Evolutionary conservation across 2,329 filamentous ascomycete species (phyloP).

Genomic region (Nannizzia gypsea): DNA sequence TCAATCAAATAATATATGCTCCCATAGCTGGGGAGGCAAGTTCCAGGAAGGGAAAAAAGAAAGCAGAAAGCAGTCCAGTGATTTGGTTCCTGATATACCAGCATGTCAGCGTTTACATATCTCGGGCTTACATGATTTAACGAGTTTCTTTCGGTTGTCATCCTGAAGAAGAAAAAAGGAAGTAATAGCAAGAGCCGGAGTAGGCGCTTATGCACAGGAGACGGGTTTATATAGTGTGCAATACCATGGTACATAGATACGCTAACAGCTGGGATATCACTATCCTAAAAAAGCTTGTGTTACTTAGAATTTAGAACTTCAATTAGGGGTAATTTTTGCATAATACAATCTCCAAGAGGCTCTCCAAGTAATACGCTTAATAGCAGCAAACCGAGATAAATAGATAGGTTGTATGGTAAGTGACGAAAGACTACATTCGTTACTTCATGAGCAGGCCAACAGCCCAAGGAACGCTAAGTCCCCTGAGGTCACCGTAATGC

Average conservation of each 20-base stretch:
- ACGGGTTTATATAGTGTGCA: not conserved
- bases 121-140: not conserved
- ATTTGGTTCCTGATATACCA: not conserved
- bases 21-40: not conserved
- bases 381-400: not conserved
- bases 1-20: conserved; percentile 1
- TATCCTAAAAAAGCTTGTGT: not conserved
- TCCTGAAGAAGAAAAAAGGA: not conserved
- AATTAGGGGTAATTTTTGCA: too few species aligned
- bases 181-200: not conserved
- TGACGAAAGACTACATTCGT: not conserved
- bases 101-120: not conserved
- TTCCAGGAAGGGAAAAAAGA: too few species aligned
- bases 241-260: not conserved
- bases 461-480: conserved; percentile 53
- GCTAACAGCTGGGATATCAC: not conserved
- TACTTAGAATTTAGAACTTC: not conserved
- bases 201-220: not conserved
- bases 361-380: too few species aligned
- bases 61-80: not conserved
- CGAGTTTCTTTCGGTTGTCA: not conserved
- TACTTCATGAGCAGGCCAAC: conserved; percentile 48
- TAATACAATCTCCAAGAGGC: too few species aligned
- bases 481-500: conserved; percentile 54
- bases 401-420: too few species aligned